Evolutionary conservation across 2,329 filamentous ascomycete species (phyloP), one percentile per base, ranked within the genome.

Genomic region (Sporothrix variecibatus): DNA sequence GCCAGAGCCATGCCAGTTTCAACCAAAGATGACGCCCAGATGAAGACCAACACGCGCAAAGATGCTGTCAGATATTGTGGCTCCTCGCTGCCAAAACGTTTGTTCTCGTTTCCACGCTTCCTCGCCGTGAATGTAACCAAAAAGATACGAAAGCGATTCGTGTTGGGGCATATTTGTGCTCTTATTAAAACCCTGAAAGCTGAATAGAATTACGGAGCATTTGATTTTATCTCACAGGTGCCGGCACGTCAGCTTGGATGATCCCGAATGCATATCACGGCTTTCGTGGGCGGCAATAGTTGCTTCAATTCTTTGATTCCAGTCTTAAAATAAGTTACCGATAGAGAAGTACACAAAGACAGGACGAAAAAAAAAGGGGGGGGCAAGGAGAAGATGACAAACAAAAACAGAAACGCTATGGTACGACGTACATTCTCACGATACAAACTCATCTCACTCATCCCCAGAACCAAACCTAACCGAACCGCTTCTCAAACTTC

Each of bases 401-500:
- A 40, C 17, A 38, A 2, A n/a, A 62, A 8, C 15, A 53, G 17
- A 23, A n/a, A 64, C 34, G 31, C 60, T n/a, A 31, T 28, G n/a
- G 53, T 56, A n/a, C n/a, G n/a, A 9, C 46, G 23, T 17, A 5
- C 26, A 7, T 40, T 12, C 5, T n/a, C 17, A 12, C 12, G 20
- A 38, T 15, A 20, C 34, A 2, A 23, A 26, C 12, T 1, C 20
- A 53, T 2, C 51, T 53, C 8, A 3, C 20, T 34, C 34, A 34
- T 34, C 34, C 4, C 4, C 34, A 8, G 34, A 34, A 23, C 20
- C 20, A 3, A 23, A 8, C 34, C 26, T 73, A 90, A 0, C 86
- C 87, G 82, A 92, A 91, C 80, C 90, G 92, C 89, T 93, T 94
- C 84, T 94, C 92, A 81, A 94, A 87, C 83, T 91, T 93, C 87